A percentile compares a stretch with the other conserved stretches of the same genome.
These are phyloP conservation scores for Drechmeria coniospora DNA, from an alignment of 2,329 filamentous ascomycete genomes.

Conservation along the genomic window DNA sequence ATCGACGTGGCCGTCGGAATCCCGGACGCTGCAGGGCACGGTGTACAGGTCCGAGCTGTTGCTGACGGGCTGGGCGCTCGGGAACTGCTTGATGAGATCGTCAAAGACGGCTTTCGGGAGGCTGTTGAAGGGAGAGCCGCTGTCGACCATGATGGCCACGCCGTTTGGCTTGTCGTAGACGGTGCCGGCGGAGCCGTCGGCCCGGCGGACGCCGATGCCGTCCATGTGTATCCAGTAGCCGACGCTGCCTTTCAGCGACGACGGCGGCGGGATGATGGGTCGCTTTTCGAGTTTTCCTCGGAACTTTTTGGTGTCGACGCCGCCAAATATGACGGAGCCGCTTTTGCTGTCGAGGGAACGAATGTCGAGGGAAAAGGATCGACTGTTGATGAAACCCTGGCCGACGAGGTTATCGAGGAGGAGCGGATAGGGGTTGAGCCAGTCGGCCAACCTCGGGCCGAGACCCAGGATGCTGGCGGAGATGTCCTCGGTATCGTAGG, in stretches of 20 bases:
- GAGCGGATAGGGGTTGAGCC: constrained; percentile 11
- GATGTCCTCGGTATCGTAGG: constrained; percentile 9
- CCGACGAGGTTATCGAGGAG: constrained; percentile 14
- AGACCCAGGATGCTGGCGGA: constrained; percentile 15
- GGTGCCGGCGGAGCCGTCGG: too few relatives aligned
- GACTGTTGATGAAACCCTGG: constrained; percentile 17
- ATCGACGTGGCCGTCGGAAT: too few relatives aligned
- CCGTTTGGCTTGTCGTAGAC: too few relatives aligned
- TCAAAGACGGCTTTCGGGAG: too few relatives aligned
- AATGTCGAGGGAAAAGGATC: constrained; percentile 15
- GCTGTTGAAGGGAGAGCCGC: too few relatives aligned
- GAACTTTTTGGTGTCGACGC: constrained; percentile 39
- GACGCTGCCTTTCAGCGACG: constrained; percentile 12
- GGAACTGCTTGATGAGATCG: too few relatives aligned
- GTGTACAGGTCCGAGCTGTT: too few relatives aligned
- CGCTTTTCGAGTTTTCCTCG: constrained; percentile 35
- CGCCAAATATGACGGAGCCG: constrained; percentile 30
- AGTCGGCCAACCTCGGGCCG: constrained; percentile 13
- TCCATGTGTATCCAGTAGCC: too few relatives aligned
- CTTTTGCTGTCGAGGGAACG: constrained; percentile 8
- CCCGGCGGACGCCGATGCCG: neutral
- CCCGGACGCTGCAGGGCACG: too few relatives aligned
- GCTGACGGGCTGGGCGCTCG: too few relatives aligned
- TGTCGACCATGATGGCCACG: too few relatives aligned
- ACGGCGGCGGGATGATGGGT: constrained; percentile 30